Conservation (phyloP, 805 yeast species). For the Blastobotrys robertii region DNA sequence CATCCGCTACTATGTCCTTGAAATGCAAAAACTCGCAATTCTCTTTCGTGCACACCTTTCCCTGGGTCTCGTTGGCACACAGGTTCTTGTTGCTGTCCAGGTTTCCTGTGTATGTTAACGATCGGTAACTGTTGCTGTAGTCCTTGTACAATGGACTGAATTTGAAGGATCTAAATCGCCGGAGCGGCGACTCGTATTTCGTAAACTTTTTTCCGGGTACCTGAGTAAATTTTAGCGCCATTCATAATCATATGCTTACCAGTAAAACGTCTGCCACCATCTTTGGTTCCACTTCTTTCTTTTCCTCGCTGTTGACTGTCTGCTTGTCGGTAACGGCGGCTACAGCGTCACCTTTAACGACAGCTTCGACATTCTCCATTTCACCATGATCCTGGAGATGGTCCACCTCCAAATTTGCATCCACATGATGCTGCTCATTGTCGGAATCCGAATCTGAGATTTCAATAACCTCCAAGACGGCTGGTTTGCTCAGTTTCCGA, state of each 20-base stretch:
- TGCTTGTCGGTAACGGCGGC: background rate
- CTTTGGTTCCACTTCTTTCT: background rate
- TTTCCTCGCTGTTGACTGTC: background rate
- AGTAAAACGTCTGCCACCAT: too few relatives aligned
- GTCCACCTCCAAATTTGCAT: background rate
- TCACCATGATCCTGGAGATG: background rate
- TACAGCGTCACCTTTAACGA: background rate
- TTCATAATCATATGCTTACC: background rate
- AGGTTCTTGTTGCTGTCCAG: constrained; percentile 1
- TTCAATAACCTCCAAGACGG: background rate
- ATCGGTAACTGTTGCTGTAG: constrained; percentile 8
- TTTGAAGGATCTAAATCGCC: constrained; percentile 15
- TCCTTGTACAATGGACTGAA: constrained; percentile 17
- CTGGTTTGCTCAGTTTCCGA: background rate
- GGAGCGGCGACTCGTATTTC: constrained; percentile 17
- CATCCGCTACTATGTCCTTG: constrained; percentile 9
- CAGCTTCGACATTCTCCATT: background rate
- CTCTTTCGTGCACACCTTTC: constrained; percentile 10
- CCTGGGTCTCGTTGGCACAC: constrained; percentile 6
- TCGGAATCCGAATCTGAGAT: background rate
- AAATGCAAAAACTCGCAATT: constrained; percentile 15
- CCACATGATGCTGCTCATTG: background rate
- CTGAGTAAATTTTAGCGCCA: background rate
- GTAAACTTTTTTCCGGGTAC: constrained; percentile 1
- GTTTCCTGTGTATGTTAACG: constrained; percentile 14